Evolutionary conservation across 164 flowering plant genomes (phyloP).

Genomic region (Cinnamomum micranthum): DNA sequence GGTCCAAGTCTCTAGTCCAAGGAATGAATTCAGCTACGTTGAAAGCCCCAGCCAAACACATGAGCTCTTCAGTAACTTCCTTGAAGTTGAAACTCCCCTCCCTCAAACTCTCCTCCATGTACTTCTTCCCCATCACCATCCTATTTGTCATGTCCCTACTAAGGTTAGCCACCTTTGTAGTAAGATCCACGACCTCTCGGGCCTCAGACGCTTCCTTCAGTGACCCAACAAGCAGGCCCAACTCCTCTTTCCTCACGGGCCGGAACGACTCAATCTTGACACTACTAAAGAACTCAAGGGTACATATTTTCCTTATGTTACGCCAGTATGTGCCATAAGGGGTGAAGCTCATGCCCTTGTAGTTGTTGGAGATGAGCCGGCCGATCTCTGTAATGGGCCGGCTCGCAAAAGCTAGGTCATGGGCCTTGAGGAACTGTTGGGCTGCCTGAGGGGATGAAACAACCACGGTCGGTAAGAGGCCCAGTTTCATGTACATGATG

Average conservation of each 20-base stretch:
- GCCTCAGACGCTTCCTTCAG: conserved; percentile 14
- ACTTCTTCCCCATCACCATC: conserved; percentile 52
- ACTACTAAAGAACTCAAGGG: background rate
- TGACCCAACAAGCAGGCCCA: conserved; percentile 13
- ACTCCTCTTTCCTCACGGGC: conserved; percentile 28
- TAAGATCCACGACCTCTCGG: conserved; percentile 16
- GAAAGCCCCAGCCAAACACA: conserved; percentile 15
- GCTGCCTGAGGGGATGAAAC: conserved; percentile 18
- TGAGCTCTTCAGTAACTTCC: conserved; percentile 31
- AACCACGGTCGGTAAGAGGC: conserved; percentile 10
- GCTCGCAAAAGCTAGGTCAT: conserved; percentile 11
- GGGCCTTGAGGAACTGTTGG: conserved; percentile 18
- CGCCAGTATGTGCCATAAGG: background rate
- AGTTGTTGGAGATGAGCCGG: background rate
- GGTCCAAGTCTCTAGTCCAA: background rate
- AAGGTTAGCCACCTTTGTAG: conserved; percentile 16
- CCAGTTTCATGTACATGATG: conserved; percentile 15
- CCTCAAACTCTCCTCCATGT: conserved; percentile 26
- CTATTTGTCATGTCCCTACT: conserved; percentile 21
- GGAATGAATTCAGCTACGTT: conserved; percentile 41
- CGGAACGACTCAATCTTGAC: conserved; percentile 9
- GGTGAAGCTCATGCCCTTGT: background rate
- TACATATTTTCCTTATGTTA: background rate
- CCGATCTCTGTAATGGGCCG: background rate
- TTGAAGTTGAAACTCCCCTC: conserved; percentile 32